A percentile compares a stretch with the other conserved stretches of the same genome.
These are phyloP conservation scores for Suhomyces kunorum DNA, from an alignment of 1,139 yeast species.

Conservation along the genomic window DNA sequence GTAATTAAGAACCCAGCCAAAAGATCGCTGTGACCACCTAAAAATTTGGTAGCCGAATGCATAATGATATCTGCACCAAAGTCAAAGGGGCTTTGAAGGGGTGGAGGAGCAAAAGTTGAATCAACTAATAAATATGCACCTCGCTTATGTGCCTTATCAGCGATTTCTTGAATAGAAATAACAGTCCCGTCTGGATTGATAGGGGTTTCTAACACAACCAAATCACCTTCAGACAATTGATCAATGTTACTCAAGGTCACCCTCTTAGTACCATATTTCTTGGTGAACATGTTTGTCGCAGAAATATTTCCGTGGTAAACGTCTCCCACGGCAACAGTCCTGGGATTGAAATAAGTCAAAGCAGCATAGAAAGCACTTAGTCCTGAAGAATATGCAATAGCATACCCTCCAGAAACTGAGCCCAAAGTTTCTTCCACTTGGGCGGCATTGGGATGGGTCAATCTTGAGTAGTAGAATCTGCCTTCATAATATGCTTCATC, in stretches of 20 bases:
- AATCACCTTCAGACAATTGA: slow-evolving; percentile 63
- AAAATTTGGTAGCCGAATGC: slow-evolving; percentile 90
- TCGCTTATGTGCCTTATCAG: slow-evolving; percentile 64
- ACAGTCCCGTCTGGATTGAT: slow-evolving; percentile 80
- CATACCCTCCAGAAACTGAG: slow-evolving; percentile 55
- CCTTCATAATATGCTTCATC: slow-evolving; percentile 5
- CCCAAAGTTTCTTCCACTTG: slow-evolving; percentile 70
- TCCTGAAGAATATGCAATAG: slow-evolving; percentile 71
- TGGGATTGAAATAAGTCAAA: slow-evolving; percentile 71
- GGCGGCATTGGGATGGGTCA: slow-evolving; percentile 68
- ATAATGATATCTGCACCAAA: slow-evolving; percentile 81
- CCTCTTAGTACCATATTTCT: slow-evolving; percentile 61
- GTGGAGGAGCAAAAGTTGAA: slow-evolving; percentile 93
- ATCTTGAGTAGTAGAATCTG: slow-evolving; percentile 59
- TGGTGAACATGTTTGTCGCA: slow-evolving; percentile 59
- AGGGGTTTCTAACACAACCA: slow-evolving; percentile 84
- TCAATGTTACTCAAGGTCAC: slow-evolving; percentile 45
- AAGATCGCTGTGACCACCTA: slow-evolving; percentile 93
- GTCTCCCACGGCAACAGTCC: slow-evolving; percentile 69
- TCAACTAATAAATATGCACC: slow-evolving; percentile 76
- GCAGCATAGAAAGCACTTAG: slow-evolving; percentile 79
- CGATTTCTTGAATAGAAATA: slow-evolving; percentile 61
- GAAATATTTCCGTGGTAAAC: slow-evolving; percentile 87
- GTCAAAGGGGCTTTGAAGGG: slow-evolving; percentile 75
- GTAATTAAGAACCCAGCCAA: slow-evolving; percentile 78